These are phyloP conservation scores for Camelina laxa DNA, from an alignment of 345 rosid species.

Conservation along the genomic window DNA sequence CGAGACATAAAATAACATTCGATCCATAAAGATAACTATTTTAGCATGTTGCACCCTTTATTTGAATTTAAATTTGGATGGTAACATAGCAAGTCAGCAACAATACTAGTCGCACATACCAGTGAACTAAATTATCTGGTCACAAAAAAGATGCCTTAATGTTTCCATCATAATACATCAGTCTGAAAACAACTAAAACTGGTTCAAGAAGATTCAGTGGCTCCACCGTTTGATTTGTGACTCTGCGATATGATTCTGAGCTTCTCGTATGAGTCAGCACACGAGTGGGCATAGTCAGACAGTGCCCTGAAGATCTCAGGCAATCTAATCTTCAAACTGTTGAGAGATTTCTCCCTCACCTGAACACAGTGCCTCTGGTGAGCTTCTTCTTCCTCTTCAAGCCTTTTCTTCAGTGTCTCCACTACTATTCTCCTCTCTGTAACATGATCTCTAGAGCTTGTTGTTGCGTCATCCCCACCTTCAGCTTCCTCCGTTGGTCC, in stretches of 20 bases:
- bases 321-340: conserved; percentile 73
- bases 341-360: conserved; percentile 88
- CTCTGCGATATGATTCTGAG: conserved; percentile 53
- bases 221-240: conserved; percentile 46
- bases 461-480: conserved; percentile 56
- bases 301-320: conserved; percentile 88
- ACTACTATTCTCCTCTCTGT: conserved; percentile 71
- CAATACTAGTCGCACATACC: background rate
- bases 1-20: too few relatives aligned
- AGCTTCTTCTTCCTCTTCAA: conserved; percentile 74
- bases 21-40: too few relatives aligned
- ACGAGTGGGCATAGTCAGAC: conserved; percentile 73
- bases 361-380: conserved; percentile 78
- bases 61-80: background rate
- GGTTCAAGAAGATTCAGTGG: conserved; percentile 22
- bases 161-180: conserved; percentile 6
- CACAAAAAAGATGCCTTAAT: conserved; percentile 7
- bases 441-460: conserved; percentile 61
- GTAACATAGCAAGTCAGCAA: background rate
- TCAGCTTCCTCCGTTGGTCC: conserved; percentile 56
- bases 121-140: background rate
- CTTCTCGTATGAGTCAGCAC: conserved; percentile 66
- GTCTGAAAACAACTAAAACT: background rate
- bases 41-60: background rate
- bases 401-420: conserved; percentile 72